These are phyloP conservation scores for Chaetomium sp. DNA, from an alignment of 2,329 filamentous ascomycete genomes.

Conservation along the genomic window DNA sequence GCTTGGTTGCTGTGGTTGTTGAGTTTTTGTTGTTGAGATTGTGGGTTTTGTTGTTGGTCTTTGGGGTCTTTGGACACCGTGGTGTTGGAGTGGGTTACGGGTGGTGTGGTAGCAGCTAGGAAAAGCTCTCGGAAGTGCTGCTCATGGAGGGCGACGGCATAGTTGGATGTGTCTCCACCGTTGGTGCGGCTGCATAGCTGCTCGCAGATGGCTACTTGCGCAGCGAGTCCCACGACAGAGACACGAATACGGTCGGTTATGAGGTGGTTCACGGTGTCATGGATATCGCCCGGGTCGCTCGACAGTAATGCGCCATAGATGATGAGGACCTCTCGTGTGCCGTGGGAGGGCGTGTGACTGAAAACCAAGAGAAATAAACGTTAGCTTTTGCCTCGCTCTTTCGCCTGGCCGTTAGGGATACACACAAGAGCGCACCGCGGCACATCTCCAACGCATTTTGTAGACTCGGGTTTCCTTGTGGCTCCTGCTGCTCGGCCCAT, in stretches of 20 bases:
- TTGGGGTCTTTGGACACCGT: background rate
- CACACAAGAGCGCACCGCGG: slow-evolving; percentile 77
- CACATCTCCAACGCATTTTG: slow-evolving; percentile 97
- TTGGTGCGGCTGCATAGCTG: slow-evolving; percentile 89
- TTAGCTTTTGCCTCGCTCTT: background rate
- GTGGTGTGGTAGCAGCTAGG: slow-evolving; percentile 81
- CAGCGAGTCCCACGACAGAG: slow-evolving; percentile 81
- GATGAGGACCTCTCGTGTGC: slow-evolving; percentile 86
- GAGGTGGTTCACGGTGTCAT: slow-evolving; percentile 75
- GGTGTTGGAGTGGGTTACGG: slow-evolving; percentile 60
- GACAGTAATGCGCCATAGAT: slow-evolving; percentile 87
- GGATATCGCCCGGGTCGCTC: slow-evolving; percentile 90
- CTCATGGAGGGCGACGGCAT: slow-evolving; percentile 81
- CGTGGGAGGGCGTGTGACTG: slow-evolving; percentile 84
- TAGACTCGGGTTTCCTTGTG: slow-evolving; percentile 69
- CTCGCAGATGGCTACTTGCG: slow-evolving; percentile 84
- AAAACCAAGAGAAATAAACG: background rate
- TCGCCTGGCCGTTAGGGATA: slow-evolving; percentile 2
- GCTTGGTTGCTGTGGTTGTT: slow-evolving; percentile 42
- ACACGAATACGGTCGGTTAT: slow-evolving; percentile 80
- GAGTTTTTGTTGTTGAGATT: slow-evolving; percentile 19
- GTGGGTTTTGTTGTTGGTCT: background rate
- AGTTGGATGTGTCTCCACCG: slow-evolving; percentile 65
- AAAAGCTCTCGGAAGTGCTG: slow-evolving; percentile 85
- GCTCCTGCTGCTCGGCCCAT: slow-evolving; percentile 57